Conservation (phyloP, 1,284 basidiomycete genomes). For the Trichosporon inkin region DNA sequence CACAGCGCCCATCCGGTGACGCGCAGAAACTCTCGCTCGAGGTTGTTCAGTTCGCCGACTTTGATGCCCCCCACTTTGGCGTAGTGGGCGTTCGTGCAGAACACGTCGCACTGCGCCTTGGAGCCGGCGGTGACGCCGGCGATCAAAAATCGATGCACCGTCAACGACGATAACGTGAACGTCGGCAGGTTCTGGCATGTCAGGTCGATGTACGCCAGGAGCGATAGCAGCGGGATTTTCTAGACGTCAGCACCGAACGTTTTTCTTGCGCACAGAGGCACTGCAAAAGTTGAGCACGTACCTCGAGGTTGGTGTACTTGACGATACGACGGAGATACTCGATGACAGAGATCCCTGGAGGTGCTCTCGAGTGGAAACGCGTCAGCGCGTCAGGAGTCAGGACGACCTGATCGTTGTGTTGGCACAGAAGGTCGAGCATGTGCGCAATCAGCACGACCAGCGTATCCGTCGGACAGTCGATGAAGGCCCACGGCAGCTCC, state of each 20-base stretch:
- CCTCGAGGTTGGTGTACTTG: slow-evolving; percentile 87
- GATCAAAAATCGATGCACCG: slow-evolving; percentile 92
- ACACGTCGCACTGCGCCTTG: slow-evolving; percentile 88
- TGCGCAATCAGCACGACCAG: slow-evolving; percentile 84
- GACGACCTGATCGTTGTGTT: slow-evolving; percentile 83
- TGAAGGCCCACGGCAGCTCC: slow-evolving; percentile 50
- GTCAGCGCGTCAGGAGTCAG: slow-evolving; percentile 59
- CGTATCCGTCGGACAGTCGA: slow-evolving; percentile 69
- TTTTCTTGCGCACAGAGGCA: too few relatives aligned
- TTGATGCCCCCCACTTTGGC: slow-evolving; percentile 91
- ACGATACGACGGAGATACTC: slow-evolving; percentile 90
- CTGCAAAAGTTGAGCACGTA: slow-evolving; percentile 48
- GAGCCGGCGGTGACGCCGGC: slow-evolving; percentile 78
- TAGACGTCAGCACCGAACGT: slow-evolving; percentile 41
- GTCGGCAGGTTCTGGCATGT: slow-evolving; percentile 77
- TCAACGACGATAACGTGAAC: slow-evolving; percentile 87
- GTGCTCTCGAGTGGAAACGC: slow-evolving; percentile 84
- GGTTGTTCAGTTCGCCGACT: slow-evolving; percentile 78
- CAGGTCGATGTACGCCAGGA: slow-evolving; percentile 89
- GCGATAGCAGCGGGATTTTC: slow-evolving; percentile 83
- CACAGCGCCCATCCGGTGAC: slow-evolving; percentile 87
- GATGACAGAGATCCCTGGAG: slow-evolving; percentile 75
- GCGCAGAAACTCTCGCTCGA: slow-evolving; percentile 84
- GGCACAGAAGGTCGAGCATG: slow-evolving; percentile 86
- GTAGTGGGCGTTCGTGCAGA: slow-evolving; percentile 87